phyloP scores from a whole-genome alignment of 2,329 filamentous ascomycete species.

The Phialophora expanda region DNA sequence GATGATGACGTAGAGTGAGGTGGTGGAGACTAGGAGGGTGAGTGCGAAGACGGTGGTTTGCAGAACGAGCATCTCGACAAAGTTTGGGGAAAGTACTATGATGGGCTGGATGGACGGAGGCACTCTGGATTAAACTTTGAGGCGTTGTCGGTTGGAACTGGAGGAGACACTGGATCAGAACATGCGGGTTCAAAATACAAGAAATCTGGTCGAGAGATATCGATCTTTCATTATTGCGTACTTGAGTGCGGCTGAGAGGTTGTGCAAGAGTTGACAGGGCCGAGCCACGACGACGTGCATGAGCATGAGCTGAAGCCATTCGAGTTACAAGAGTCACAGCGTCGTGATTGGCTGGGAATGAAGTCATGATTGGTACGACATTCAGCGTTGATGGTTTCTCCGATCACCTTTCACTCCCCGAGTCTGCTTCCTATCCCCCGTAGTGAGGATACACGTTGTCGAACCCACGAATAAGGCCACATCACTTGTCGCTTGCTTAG shows the following conservation, averaged over 20 bases:
- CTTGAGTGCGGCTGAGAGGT: constrained; percentile 1
- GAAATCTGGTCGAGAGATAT: not conserved
- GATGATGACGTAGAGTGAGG: not conserved
- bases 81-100: not conserved
- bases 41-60: not conserved
- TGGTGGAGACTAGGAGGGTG: not conserved
- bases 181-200: not conserved
- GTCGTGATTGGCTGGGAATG: not conserved
- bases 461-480: not conserved
- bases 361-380: not conserved
- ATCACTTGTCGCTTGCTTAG: not conserved
- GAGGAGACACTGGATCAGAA: not conserved
- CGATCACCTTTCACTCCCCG: not conserved
- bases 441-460: not conserved
- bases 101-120: not conserved
- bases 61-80: not conserved
- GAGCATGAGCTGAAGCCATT: not conserved
- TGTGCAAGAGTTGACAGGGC: not conserved
- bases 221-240: not conserved
- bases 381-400: not conserved
- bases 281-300: not conserved
- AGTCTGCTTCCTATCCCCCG: not conserved
- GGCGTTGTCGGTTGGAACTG: no score
- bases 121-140: not conserved
- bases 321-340: not conserved